Evolutionary conservation across 345 rosid genomes (phyloP).

Genomic region (Sapria himalayana): DNA sequence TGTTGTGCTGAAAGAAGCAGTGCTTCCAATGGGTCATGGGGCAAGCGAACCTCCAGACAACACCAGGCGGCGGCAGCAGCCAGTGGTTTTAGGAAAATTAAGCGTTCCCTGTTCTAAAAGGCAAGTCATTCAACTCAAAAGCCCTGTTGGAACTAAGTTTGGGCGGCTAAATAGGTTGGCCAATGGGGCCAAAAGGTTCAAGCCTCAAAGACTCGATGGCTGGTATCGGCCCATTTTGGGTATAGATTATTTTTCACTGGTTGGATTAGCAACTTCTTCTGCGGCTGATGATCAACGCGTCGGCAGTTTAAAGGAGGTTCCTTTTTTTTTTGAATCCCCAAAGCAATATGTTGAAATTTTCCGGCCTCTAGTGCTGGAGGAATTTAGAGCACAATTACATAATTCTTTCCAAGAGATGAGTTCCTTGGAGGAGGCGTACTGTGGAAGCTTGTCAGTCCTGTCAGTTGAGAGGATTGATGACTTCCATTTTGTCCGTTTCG

Average conservation of each 20-base stretch:
- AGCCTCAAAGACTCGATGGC: conserved; percentile 71
- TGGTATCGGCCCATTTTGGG: conserved; percentile 85
- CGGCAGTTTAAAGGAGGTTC: conserved; percentile 54
- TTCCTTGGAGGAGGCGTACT: conserved; percentile 61
- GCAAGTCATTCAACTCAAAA: conserved; percentile 75
- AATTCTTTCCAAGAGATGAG: conserved; percentile 68
- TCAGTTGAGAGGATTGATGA: conserved; percentile 91
- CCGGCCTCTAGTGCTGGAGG: conserved; percentile 83
- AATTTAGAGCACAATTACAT: conserved; percentile 83
- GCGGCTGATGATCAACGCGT: conserved; percentile 21
- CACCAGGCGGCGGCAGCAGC: conserved; percentile 21
- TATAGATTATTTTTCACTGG: conserved; percentile 58
- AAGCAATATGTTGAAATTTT: conserved; percentile 66
- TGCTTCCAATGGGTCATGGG: conserved; percentile 21
- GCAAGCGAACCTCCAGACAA: conserved; percentile 28
- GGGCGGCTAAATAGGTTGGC: conserved; percentile 34
- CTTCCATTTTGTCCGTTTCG: conserved; percentile 82
- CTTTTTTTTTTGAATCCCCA: conserved; percentile 62
- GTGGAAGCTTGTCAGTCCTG: conserved; percentile 57
- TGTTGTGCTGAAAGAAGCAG: conserved; percentile 34
- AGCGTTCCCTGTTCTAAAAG: conserved; percentile 48
- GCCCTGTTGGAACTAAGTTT: conserved; percentile 31
- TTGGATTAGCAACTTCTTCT: conserved; percentile 32
- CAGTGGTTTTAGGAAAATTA: conserved; percentile 21
- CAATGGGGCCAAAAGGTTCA: conserved; percentile 52